Base-by-base conservation (phyloP, 179 eudicot species). In the Vitellaria paradoxa region DNA sequence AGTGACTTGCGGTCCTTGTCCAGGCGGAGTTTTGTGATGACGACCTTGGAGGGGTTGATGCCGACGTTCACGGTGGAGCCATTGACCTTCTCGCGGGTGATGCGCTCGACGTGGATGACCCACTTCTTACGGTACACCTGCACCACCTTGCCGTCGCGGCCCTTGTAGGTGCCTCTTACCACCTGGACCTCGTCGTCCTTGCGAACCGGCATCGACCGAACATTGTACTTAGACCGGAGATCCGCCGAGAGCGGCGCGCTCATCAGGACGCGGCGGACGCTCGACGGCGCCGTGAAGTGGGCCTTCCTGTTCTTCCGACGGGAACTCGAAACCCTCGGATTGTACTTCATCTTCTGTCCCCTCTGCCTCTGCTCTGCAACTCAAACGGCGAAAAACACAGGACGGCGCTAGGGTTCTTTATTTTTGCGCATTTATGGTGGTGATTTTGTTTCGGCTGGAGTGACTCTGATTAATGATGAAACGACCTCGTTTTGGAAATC, bases 51-150 rank as follows among this genome's bases (percentile, higher is more conserved):
- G 0, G 92, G 85, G 17, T 89, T 85, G 55, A 89, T 74, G 0
- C 92, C 92, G 2, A 89, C 92, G 23, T 89, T 89, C 1, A 89
- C 92, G 1, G 92, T 89, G 0, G 89, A 83, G 0, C 92, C 92
- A 21, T 89, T 89, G 0, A 89, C 92, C 81, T 89, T 89, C 84
- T 89, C 91, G 2, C 92, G 81, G 0, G 92, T 89, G 47, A 89
- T 88, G 9, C 92, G 72, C 82, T 89, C 92, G 26, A 89, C 80
- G 65, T 89, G 91, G 78, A 88, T 89, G 21, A 88, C 92, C 92
- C 92, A 89, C 57, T 89, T 89, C 82, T 84, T 88, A 7, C 91
- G 81, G 84, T 89, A 88, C 0, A 89, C 92, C 64, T 89, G 89
- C 1, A 85, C 87, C 0, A 89, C 86, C 69, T 89, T 89, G 7